Base-by-base conservation (phyloP, 495 filamentous ascomycete species). In the Penicillium ochrochloron region DNA sequence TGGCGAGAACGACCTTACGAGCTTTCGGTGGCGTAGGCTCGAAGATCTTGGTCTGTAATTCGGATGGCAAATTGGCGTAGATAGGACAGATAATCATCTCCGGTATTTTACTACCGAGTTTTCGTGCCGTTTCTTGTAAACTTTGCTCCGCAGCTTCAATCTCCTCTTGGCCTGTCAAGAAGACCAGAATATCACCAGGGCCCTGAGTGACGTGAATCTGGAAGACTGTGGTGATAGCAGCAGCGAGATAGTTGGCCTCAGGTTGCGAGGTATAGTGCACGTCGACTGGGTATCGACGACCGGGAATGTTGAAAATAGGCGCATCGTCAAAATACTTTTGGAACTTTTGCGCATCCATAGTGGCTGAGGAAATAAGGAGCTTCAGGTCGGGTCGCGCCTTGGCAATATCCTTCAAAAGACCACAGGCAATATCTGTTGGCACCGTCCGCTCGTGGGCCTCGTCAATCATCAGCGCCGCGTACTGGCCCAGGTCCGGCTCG, bases 391-490 rank as follows among this genome's bases (percentile, higher is more conserved):
- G 92, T 27, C 94, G 81, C 52, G 90, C 90, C 61, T 92, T 84
- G 14, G 92, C 90, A 62, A 98, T 88, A 81, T 98, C 95, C 73
- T 98, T 98, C 53, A 97, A 84, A 37, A 99, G 82, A 35, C 92
- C 93, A 61, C 96, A 86, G 6, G 97, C 82, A 69, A 99, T 93
- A 75, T 99, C 95, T 2, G 96, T 97, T 46, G 91, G 86, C 12
- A 98, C 83, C 0, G 92, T 97, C 66, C 95, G 83, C 73, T 99
- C 95, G 84, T 99, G 95, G 19, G 96, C 95, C 73, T 99, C 95
- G 71, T 99, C 95, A 64, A 99, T 94, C 90, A 99, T 97, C 65
- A 99, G 71, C 3, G 90, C 91, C 0, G 92, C 89, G 71, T 98
- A 98, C n/a, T 85, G 86, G 12, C 88, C 83, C 12, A 98, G 77